Base-by-base conservation (phyloP, 805 yeast species). In the Hanseniaspora osmophila region DNA sequence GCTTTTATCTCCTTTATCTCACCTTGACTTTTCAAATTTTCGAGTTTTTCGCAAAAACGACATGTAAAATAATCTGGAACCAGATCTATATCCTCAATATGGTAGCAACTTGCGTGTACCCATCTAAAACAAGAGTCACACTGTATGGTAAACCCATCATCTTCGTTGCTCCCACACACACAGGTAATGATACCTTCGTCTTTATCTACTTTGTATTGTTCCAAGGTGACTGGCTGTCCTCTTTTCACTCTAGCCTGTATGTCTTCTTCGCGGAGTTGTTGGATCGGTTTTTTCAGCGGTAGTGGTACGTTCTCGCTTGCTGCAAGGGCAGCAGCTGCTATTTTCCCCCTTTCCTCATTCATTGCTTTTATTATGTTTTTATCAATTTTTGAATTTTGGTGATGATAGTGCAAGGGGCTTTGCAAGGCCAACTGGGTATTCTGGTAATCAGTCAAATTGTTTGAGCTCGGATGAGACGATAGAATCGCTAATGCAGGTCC, bases 91-190 rank as follows among this genome's bases (percentile, higher is more conserved):
- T 79, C 74, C 40, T 69, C 69, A 47, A 84, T 84, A 7, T 81
- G 82, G 75, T 86, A 84, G 62, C 97, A 88, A n/a, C 75, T 69
- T 27, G 92, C 87, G 64, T 88, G 97, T 59, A 88, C 96, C 96
- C 96, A 88, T 50, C 95, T 75, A 61, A 75, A 80, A 61, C 97
- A 88, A 32, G 76, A 71, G 59, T 87, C 96, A 65, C 98, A 92
- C 64, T 92, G 97, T 50, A 92, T 84, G 19, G 94, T 88, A 56
- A 85, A 81, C 0, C 96, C 96, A 54, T 90, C 92, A 63, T 86
- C 96, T 15, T 85, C 94, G 47, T 78, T 84, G 53, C 70, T 78
- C 1, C 78, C 86, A 68, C 97, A 90, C 9, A 88, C 76, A 64
- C 97, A 90, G 1, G 95, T 85, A 45, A 90, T 88, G 0, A 77